phyloP scores from a whole-genome alignment of 306 rosid species.

The barrel medic (Medicago truncatula) region DNA sequence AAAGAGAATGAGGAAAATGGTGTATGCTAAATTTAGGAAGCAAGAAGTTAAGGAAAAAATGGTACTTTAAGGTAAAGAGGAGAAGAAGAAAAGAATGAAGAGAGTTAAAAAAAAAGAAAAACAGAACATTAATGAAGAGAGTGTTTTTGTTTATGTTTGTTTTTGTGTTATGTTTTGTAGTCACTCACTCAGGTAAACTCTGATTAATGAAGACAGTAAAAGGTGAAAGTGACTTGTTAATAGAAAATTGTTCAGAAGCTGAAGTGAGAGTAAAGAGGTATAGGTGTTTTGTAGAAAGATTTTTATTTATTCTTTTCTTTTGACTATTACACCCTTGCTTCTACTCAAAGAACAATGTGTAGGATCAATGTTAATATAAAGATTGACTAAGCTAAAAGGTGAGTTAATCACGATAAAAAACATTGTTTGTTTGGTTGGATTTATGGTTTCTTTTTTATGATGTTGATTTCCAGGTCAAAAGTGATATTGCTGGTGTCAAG shows the following conservation, averaged over 20 bases:
- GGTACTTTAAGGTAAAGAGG: conserved; percentile 27
- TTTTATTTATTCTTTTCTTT: conserved; percentile 20
- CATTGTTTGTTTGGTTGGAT: not conserved
- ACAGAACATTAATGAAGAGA: conserved; percentile 50
- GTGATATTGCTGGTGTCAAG: not conserved
- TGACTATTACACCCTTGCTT: conserved; percentile 31
- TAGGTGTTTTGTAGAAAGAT: not conserved
- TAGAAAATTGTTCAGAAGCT: conserved; percentile 25
- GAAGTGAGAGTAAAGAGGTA: conserved; percentile 1
- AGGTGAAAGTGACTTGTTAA: conserved; percentile 52
- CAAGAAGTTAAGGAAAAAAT: conserved; percentile 3
- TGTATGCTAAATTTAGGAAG: conserved; percentile 24
- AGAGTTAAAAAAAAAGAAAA: conserved; percentile 48
- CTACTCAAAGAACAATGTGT: conserved; percentile 9
- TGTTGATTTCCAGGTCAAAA: not conserved
- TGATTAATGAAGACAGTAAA: conserved; percentile 35
- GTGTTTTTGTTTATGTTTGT: conserved; percentile 14
- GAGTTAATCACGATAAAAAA: conserved; percentile 1
- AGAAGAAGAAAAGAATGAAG: conserved; percentile 54
- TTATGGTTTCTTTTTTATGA: not conserved
- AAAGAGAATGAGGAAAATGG: not conserved
- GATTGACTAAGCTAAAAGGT: conserved; percentile 7
- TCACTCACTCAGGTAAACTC: conserved; percentile 32
- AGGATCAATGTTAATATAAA: not conserved
- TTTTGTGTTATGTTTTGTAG: not conserved